Conservation (phyloP, 805 yeast genomes). For the Yamadazyma endophytica region DNA sequence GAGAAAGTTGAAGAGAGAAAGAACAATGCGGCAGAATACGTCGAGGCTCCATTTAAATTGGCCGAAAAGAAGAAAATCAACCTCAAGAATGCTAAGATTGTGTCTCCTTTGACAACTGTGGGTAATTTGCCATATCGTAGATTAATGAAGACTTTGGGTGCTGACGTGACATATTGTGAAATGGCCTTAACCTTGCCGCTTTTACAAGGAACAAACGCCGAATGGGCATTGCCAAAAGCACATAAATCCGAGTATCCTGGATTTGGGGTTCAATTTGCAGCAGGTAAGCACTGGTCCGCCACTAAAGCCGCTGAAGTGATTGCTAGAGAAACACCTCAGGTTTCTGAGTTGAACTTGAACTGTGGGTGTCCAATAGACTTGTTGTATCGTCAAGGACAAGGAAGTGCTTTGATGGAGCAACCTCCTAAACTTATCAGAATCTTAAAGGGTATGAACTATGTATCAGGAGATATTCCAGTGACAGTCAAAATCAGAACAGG, state of each 20-base stretch:
- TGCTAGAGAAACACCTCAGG: slow-evolving; percentile 49
- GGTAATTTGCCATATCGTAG: slow-evolving; percentile 96
- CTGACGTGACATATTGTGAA: slow-evolving; percentile 90
- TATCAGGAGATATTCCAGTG: slow-evolving; percentile 85
- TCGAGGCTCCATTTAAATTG: slow-evolving; percentile 73
- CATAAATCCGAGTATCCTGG: slow-evolving; percentile 80
- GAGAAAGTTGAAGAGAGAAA: slow-evolving; percentile 29
- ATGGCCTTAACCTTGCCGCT: slow-evolving; percentile 90
- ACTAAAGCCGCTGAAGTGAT: slow-evolving; percentile 86
- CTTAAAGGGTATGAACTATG: slow-evolving; percentile 82
- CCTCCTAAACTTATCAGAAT: slow-evolving; percentile 77
- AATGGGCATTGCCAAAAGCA: slow-evolving; percentile 96
- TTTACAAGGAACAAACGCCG: slow-evolving; percentile 85
- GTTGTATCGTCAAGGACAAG: slow-evolving; percentile 92
- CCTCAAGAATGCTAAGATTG: slow-evolving; percentile 70
- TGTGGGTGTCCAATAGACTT: slow-evolving; percentile 98
- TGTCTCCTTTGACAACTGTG: slow-evolving; percentile 95
- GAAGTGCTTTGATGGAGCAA: slow-evolving; percentile 87
- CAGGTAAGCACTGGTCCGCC: slow-evolving; percentile 90
- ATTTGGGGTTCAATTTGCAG: slow-evolving; percentile 91
- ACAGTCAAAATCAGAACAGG: slow-evolving; percentile 94
- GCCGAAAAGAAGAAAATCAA: slow-evolving; percentile 78
- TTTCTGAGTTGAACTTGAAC: slow-evolving; percentile 85
- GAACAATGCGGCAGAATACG: slow-evolving; percentile 46
- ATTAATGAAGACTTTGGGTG: slow-evolving; percentile 84